phyloP scores from a whole-genome alignment of 2,329 filamentous ascomycete species.

The Pseudogymnoascus sp. region DNA sequence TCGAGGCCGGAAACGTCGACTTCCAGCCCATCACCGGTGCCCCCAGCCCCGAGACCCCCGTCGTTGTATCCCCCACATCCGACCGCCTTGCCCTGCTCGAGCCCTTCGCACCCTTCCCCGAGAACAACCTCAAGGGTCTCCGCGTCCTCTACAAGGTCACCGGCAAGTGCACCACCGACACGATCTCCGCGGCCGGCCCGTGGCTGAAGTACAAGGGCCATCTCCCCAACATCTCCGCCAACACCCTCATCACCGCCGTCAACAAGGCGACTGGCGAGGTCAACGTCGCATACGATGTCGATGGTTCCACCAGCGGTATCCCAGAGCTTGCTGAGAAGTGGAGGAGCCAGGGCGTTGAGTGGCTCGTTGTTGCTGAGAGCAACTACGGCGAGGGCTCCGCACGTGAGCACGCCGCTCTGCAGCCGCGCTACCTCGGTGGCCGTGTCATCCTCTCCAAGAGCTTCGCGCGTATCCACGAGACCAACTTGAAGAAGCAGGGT shows the following conservation, averaged over 20 bases:
- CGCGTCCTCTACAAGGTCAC: slow-evolving; percentile 91
- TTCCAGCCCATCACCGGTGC: slow-evolving; percentile 65
- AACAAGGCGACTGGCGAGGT: slow-evolving; percentile 90
- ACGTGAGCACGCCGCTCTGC: slow-evolving; percentile 80
- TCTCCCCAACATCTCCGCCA: slow-evolving; percentile 92
- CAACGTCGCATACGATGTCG: slow-evolving; percentile 82
- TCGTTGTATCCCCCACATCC: slow-evolving; percentile 79
- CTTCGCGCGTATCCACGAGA: slow-evolving; percentile 90
- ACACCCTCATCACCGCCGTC: slow-evolving; percentile 91
- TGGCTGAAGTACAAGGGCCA: slow-evolving; percentile 99
- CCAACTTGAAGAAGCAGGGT: slow-evolving; percentile 94
- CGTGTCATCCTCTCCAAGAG: slow-evolving; percentile 76
- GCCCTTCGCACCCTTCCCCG: slow-evolving; percentile 78
- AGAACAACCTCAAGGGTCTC: slow-evolving; percentile 63
- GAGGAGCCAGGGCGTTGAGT: slow-evolving; percentile 66
- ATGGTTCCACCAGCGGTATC: slow-evolving; percentile 67
- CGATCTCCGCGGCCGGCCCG: slow-evolving; percentile 90
- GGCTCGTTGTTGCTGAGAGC: slow-evolving; percentile 94
- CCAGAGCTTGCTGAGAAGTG: slow-evolving; percentile 79
- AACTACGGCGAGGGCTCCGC: slow-evolving; percentile 93
- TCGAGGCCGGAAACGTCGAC: slow-evolving; percentile 66
- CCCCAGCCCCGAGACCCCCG: slow-evolving; percentile 60
- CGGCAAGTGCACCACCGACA: slow-evolving; percentile 97
- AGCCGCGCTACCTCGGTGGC: slow-evolving; percentile 83
- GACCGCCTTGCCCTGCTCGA: slow-evolving; percentile 84